Percentiles rank a stretch among this genome's conserved stretches.
Conservation (phyloP, 176 grass and related monocot species). For the Hyparrhenia diplandra region DNA sequence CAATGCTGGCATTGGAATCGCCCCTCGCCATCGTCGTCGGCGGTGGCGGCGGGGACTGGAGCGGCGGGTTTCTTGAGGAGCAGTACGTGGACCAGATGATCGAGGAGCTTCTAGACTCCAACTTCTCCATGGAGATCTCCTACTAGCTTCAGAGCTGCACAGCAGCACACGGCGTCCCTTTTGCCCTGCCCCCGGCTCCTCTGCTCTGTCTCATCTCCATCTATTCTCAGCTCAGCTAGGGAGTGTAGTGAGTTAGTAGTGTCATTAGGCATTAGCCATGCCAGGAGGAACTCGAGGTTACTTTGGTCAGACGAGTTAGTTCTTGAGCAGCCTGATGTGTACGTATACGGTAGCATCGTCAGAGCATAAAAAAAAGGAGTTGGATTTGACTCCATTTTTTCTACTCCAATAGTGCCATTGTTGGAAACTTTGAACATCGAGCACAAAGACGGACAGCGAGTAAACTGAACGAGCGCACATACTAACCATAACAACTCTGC, state of each 20-base stretch:
- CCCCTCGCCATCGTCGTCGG: neutral
- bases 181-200: neutral
- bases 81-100: constrained; percentile 97
- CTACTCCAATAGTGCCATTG: neutral
- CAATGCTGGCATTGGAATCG: neutral
- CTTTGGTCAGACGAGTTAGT: constrained; percentile 20
- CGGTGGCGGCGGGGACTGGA: constrained; percentile 21
- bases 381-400: too few relatives aligned
- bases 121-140: constrained; percentile 93
- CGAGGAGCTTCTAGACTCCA: constrained; percentile 89
- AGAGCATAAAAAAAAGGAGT: too few relatives aligned
- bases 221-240: neutral
- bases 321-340: too few relatives aligned
- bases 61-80: constrained; percentile 64
- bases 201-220: neutral
- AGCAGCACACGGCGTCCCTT: too few relatives aligned
- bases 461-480: too few relatives aligned
- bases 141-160: neutral
- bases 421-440: neutral
- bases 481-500: too few relatives aligned
- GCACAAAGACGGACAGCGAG: too few relatives aligned
- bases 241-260: neutral
- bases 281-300: constrained; percentile 31
- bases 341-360: too few relatives aligned
- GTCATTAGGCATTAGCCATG: neutral